Base-by-base conservation (phyloP, 1,284 basidiomycete genomes). In the Irpex sp. region DNA sequence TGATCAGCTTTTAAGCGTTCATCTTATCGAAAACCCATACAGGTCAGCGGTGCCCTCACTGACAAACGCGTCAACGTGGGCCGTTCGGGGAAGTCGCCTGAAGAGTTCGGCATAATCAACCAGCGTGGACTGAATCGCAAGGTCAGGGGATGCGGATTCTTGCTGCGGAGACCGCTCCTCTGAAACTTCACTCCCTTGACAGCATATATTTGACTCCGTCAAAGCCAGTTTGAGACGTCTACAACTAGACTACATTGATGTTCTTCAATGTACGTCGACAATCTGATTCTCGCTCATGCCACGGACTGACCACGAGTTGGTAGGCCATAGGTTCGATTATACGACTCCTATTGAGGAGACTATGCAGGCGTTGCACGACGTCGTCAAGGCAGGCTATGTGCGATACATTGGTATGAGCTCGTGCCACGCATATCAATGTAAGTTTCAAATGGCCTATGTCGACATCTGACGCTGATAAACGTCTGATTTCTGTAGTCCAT, bases 141-240 rank as follows among this genome's bases (percentile, higher is more conserved):
- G 68, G 74, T 73, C 17, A 34, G 11, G n/a, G 9, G n/a, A 11
- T 47, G 11, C 44, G 44, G 44, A n/a, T 11, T n/a, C 11, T 13
- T n/a, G n/a, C 9, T 47, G 44, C 44, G 11, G n/a, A 51, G 17
- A 26, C 26, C 26, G 26, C 26, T 26, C 26, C 17, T n/a, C 15
- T 51, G 7, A 19, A 26, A 26, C 26, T 17, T 21, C 7, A 21
- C 11, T 51, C 17, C 8, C 40, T 44, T 7, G 61, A 58, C 60
- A 86, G 82, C 85, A 87, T 67, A 91, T 92, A 64, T 92, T 92
- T 66, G 86, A 87, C 17, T 81, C 85, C 0, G 86, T 93, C 55
- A 85, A 91, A 69, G 79, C 79, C 57, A 88, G 87, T 59, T 73
- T 91, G 59, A 77, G 85, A 66, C 81, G 89, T 21, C 81, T 92